Base-by-base conservation (phyloP, 83 land plant genomes). In the Larix sibirica region DNA sequence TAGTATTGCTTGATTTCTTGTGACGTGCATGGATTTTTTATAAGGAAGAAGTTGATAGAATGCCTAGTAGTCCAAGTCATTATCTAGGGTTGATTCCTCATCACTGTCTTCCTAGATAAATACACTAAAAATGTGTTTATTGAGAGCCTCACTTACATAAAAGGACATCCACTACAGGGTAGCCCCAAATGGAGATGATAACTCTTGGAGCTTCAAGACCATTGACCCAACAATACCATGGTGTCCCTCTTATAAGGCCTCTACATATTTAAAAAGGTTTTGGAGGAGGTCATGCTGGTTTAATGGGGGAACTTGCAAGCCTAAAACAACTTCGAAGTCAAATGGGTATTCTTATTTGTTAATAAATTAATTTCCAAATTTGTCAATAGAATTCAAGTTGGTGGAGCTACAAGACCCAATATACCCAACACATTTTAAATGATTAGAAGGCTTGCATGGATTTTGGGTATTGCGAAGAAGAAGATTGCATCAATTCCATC, bases 1-100 rank as follows among this genome's bases (percentile, higher is more conserved):
- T 28, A 76, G 63, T 44, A 82, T 76, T 47, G 83, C 82, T 63
- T 82, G 83, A 54, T 82, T 74, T n/a, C 82, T 56, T n/a, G 83
- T 82, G 59, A 82, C 76, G 59, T 82, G 82, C 10, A 44, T 9
- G 28, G 44, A 82, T 56, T 75, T 76, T 60, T 47, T 26, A 56
- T 82, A 38, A 33, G 40, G 62, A 82, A 79, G 62, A 54, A 56
- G 61, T 62, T 77, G 42, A 75, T 82, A 82, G 12, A 82, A 80
- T 40, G 81, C 81, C 18, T 62, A 79, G 24, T 63, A n/a, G 21
- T 78, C 44, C 24, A 62, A 44, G 38, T 63, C 75, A 81, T 24
- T 6, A 13, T 81, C 56, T 47, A 63, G 23, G 21, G 7, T 26
- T 9, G 70, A 63, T n/a, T 62, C 68, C 54, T 23, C 68, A 67